These are phyloP conservation scores for Tulasnella sp. DNA, from an alignment of 768 basidiomycete species.

Conservation along the genomic window DNA sequence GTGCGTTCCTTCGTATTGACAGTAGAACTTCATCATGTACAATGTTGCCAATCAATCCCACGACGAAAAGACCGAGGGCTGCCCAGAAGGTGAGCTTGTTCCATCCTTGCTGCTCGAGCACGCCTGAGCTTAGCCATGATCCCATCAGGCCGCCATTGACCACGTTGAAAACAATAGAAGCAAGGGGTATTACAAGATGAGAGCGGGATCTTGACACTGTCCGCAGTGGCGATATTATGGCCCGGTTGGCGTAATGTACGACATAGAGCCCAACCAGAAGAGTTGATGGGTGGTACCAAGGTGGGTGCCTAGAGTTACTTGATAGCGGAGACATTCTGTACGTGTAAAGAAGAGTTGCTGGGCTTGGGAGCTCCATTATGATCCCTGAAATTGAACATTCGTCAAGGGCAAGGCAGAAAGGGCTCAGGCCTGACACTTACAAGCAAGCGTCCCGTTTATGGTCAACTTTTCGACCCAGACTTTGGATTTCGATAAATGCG, in stretches of 20 bases:
- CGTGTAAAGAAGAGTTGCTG: slow-evolving; percentile 8
- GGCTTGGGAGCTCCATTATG: slow-evolving; percentile 29
- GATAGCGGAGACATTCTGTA: slow-evolving; percentile 13
- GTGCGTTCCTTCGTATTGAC: slow-evolving; percentile 68
- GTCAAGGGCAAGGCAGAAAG: not conserved
- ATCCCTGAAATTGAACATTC: not conserved
- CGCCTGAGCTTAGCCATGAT: slow-evolving; percentile 65
- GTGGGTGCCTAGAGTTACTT: not conserved
- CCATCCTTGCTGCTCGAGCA: slow-evolving; percentile 45
- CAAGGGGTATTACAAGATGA: slow-evolving; percentile 65
- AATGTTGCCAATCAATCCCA: slow-evolving; percentile 79
- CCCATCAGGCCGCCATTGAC: slow-evolving; percentile 74
- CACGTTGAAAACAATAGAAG: slow-evolving; percentile 66
- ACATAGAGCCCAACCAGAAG: slow-evolving; percentile 65
- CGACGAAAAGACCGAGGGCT: slow-evolving; percentile 67
- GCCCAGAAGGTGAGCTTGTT: slow-evolving; percentile 54
- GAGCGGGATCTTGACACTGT: slow-evolving; percentile 78
- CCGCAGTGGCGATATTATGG: slow-evolving; percentile 75
- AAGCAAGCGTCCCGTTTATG: not conserved
- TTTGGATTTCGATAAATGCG: slow-evolving; percentile 10
- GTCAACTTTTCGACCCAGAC: slow-evolving; percentile 8
- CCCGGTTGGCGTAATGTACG: slow-evolving; percentile 81
- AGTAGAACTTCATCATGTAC: slow-evolving; percentile 89
- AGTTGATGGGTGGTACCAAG: slow-evolving; percentile 45
- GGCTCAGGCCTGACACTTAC: not conserved